These are phyloP conservation scores for Monilinia polystroma DNA, from an alignment of 2,329 filamentous ascomycete species.

Conservation along the genomic window DNA sequence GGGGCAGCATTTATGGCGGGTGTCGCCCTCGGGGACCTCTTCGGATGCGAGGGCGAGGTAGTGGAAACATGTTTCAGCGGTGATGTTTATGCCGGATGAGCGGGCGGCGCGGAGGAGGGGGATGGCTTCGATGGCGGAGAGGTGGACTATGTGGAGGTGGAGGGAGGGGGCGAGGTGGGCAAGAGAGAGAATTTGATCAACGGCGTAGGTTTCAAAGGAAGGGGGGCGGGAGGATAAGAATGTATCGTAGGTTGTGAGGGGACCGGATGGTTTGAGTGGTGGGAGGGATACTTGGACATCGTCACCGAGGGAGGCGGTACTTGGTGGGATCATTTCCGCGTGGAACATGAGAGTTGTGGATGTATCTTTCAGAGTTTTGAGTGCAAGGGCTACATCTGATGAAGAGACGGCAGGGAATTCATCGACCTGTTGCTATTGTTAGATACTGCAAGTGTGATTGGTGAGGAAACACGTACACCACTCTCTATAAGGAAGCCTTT, in stretches of 20 bases:
- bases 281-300: conserved; percentile 68
- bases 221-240: conserved; percentile 90
- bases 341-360: conserved; percentile 98
- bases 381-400: conserved; percentile 73
- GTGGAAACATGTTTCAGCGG: conserved; percentile 76
- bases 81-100: conserved; percentile 63
- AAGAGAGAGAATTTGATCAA: conserved; percentile 80
- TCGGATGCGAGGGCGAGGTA: conserved; percentile 69
- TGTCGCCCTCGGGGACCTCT: conserved; percentile 65
- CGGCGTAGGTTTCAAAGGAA: conserved; percentile 85
- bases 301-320: conserved; percentile 75
- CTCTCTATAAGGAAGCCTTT: conserved; percentile 98
- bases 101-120: conserved; percentile 63
- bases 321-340: conserved; percentile 95
- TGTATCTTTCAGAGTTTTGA: conserved; percentile 74
- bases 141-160: conserved; percentile 81
- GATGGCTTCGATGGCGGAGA: conserved; percentile 68
- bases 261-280: conserved; percentile 68
- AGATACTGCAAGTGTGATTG: conserved; percentile 6
- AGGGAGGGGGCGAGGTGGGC: conserved; percentile 77
- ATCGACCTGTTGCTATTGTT: conserved; percentile 62
- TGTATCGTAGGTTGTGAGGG: conserved; percentile 76
- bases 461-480: conserved; percentile 61
- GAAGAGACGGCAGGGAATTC: conserved; percentile 93
- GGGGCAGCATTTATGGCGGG: conserved; percentile 72